Base-by-base conservation (phyloP, 2,329 filamentous ascomycete genomes). In the Arthrobotrys iridis region DNA sequence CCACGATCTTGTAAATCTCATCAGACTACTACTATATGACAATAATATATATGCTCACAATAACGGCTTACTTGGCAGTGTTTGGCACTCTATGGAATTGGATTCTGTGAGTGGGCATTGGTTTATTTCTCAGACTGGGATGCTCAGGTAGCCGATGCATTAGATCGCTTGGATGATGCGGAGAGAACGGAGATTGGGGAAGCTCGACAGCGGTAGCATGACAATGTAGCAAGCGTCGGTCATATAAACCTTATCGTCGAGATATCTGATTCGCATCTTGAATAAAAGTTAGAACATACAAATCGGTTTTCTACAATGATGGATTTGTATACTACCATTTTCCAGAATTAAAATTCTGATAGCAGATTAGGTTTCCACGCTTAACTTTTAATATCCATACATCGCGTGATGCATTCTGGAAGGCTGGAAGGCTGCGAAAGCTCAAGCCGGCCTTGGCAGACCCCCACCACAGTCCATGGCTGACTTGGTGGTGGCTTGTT, bases 41-140 rank as follows among this genome's bases (percentile, higher is more conserved):
- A 58, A n/a, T 6, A 48, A 15, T 37, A 40, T 55, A 48, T 20
- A 41, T 2, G 30, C 64, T 68, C 18, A 68, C 50, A 52, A 68
- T 55, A 68, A 50, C 52, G 33, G 60, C 22, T 6, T 22, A 20
- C 24, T 59, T 48, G 50, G 60, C 20, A 74, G 70, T 93, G 91
- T 79, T 88, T 92, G 75, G 91, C 91, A 0, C 82, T 96, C 30
- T 96, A 93, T 80, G 83, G 95, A 20, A 93, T 96, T 0, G 93
- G 93, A 1, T 84, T 86, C 0, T 81, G 91, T 8, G 91, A 96
- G 81, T 96, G 93, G 93, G 83, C 86, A 1, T 90, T 96, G 79
- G 91, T 96, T 24, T 89, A 88, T 0, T 85, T 89, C 81, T 93
- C 91, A 81, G 85, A 92, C 78, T 96, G 92, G 92, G 86, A 92